phyloP scores from a whole-genome alignment of 2,329 filamentous ascomycete species.

The Fusarium avenaceum region DNA sequence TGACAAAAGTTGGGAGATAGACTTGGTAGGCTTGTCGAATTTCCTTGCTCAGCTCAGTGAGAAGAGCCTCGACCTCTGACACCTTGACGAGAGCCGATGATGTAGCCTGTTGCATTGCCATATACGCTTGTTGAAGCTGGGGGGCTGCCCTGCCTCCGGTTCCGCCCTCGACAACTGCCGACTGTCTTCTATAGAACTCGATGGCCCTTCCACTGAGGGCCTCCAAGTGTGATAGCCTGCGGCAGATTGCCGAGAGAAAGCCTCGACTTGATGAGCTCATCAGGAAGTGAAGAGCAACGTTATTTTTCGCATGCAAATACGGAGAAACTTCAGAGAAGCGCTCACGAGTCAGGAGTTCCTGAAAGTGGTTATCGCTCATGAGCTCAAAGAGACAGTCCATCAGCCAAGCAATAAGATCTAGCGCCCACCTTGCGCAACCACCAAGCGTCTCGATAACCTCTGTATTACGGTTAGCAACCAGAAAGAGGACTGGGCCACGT shows the following conservation, averaged over 20 bases:
- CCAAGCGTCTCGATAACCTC: conserved; percentile 80
- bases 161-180: conserved; percentile 57
- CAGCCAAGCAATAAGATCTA: conserved; percentile 77
- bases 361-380: conserved; percentile 65
- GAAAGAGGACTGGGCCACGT: not conserved
- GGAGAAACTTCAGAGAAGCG: conserved; percentile 64
- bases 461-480: conserved; percentile 47
- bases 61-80: conserved; percentile 72
- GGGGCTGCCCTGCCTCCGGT: conserved; percentile 57
- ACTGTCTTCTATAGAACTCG: conserved; percentile 64
- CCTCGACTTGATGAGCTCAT: conserved; percentile 81
- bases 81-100: conserved; percentile 68
- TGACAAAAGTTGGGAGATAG: conserved; percentile 60
- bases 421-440: conserved; percentile 82
- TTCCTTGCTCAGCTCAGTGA: conserved; percentile 63
- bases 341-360: conserved; percentile 62
- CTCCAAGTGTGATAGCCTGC: conserved; percentile 72
- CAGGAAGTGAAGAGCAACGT: conserved; percentile 72
- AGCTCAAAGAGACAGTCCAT: conserved; percentile 71
- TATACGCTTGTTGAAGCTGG: conserved; percentile 69
- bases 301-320: conserved; percentile 67
- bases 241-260: conserved; percentile 77
- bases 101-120: conserved; percentile 65
- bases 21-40: conserved; percentile 65
- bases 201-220: conserved; percentile 63